Conservation (phyloP, 345 rosid species). For the Sisymbrium altissimum region DNA sequence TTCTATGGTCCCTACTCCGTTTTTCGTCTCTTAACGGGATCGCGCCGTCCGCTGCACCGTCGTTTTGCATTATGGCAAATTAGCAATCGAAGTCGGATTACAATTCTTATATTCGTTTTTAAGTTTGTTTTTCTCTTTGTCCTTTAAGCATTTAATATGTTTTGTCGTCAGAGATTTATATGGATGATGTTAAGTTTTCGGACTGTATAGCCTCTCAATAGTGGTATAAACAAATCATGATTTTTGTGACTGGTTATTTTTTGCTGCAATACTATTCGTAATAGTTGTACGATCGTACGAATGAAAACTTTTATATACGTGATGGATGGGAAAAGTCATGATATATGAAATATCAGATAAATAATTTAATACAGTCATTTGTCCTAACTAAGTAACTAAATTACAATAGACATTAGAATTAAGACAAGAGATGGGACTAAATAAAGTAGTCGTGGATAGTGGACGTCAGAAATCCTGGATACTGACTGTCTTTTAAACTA, state of each 20-base stretch:
- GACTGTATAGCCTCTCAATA: neutral
- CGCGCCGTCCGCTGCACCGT: conserved; percentile 31
- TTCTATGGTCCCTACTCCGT: conserved; percentile 24
- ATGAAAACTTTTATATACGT: neutral
- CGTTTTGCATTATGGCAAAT: conserved; percentile 27
- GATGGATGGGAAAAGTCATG: neutral
- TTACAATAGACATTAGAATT: neutral
- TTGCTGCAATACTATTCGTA: neutral
- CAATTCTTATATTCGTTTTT: neutral
- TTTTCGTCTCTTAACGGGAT: conserved; percentile 12
- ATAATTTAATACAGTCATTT: too few relatives aligned
- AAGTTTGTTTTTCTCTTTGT: conserved; percentile 5
- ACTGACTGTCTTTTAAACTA: neutral
- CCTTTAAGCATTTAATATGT: neutral
- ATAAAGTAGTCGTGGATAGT: neutral
- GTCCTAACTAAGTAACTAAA: neutral
- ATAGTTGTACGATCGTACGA: neutral
- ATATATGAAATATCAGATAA: neutral
- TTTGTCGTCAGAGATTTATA: neutral
- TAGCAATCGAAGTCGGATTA: conserved; percentile 2
- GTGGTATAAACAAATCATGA: neutral
- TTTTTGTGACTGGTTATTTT: neutral
- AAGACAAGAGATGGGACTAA: neutral
- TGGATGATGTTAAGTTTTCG: neutral
- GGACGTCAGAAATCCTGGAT: neutral